Percentiles rank a stretch among this genome's conserved stretches.
Conservation (phyloP, 1,284 basidiomycete species). For the Boletellus deceptivus region DNA sequence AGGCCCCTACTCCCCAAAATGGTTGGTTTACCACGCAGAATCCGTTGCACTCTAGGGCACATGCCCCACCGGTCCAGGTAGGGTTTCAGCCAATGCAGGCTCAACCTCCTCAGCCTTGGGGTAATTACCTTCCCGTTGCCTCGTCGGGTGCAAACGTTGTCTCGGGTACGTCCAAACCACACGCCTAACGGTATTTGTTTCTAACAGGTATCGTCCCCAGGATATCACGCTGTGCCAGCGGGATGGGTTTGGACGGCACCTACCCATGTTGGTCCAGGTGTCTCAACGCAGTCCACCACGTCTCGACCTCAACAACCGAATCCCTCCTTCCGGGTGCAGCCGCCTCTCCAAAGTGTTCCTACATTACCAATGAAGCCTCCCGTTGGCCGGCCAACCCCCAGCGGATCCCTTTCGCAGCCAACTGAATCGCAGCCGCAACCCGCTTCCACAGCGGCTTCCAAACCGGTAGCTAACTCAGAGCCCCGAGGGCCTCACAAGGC, state of each 20-base stretch:
- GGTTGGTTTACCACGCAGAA: slow-evolving; percentile 14
- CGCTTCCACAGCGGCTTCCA: neutral
- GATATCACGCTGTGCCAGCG: slow-evolving; percentile 4
- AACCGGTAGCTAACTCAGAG: neutral
- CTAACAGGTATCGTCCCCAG: slow-evolving; percentile 4
- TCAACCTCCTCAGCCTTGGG: slow-evolving; percentile 11
- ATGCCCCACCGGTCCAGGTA: slow-evolving; percentile 5
- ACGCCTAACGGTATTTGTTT: neutral
- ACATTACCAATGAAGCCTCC: neutral
- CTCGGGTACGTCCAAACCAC: slow-evolving; percentile 15
- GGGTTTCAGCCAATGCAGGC: slow-evolving; percentile 4
- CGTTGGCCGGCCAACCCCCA: neutral
- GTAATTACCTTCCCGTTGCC: slow-evolving; percentile 1
- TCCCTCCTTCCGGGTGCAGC: slow-evolving; percentile 7
- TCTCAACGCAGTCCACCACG: neutral
- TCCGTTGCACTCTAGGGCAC: slow-evolving; percentile 3
- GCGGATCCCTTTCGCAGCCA: neutral
- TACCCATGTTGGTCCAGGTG: neutral
- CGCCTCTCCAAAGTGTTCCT: slow-evolving; percentile 6
- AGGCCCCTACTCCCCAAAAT: slow-evolving; percentile 5
- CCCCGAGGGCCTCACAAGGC: neutral
- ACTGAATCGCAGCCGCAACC: slow-evolving; percentile 2
- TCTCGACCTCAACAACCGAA: slow-evolving; percentile 8
- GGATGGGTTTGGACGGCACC: slow-evolving; percentile 2
- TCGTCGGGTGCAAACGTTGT: neutral